Evolutionary conservation across 768 basidiomycete species (phyloP), one percentile per base, ranked within the genome.

Genomic region (Pulveroboletus frians): DNA sequence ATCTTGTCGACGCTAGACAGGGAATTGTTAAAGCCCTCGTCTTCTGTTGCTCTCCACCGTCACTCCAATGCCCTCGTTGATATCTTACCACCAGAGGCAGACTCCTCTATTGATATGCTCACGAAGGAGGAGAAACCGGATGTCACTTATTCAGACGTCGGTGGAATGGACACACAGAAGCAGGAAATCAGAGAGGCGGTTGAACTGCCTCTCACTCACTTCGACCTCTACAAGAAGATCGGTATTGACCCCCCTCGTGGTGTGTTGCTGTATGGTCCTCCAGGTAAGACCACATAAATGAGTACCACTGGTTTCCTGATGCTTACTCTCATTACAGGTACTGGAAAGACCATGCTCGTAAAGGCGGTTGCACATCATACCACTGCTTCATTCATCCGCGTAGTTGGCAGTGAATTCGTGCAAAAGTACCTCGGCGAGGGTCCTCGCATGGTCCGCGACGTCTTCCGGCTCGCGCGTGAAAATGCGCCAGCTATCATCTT

Each of bases 341-440:
- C 96, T 3, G 96, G 96, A 26, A 99, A 99, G 75, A 99, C 96
- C 3, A 97, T 99, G 94, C 75, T 99, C 54, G 96, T 98, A 44
- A 99, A 98, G 69, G 96, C 96, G n/a, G 96, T 99, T 23, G 96
- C 96, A 20, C 86, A 94, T 65, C 91, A 97, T 66, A 98, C 96
- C 32, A 94, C 92, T 2, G 96, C 96, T 8, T 76, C 92, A 11
- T 99, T 99, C 75, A 98, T 99, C 59, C 90, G 96, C 34, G 96
- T 99, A 15, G 93, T 96, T 27, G 96, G 96, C 18, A 91, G 88
- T 59, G 96, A 99, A 71, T 99, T 99, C 64, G 96, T 99, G 9
- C 96, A 99, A 73, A 99, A 99, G 69, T 99, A 99, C 64, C 81
- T 99, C 5, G 96, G 96, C 60, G 96, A 99, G 75, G 96, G 96